Percentiles rank a stretch among this genome's conserved stretches.
These are phyloP conservation scores for Penicillium diatomitis DNA, from an alignment of 495 filamentous ascomycete species.

Conservation along the genomic window DNA sequence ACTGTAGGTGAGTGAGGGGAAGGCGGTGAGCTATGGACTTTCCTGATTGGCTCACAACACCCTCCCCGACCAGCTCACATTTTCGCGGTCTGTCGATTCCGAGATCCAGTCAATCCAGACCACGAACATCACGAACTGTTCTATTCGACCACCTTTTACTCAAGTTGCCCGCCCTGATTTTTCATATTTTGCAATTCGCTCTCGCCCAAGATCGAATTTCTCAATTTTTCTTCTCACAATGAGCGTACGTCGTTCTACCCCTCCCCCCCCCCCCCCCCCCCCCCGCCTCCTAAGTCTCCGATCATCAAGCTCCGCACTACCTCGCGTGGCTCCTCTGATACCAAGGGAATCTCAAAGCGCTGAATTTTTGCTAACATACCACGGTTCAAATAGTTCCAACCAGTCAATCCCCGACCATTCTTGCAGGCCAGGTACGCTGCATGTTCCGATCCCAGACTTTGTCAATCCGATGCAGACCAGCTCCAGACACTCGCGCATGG, in stretches of 20 bases:
- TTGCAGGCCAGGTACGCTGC: constrained; percentile 69
- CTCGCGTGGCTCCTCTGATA: not conserved
- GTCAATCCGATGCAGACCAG: too few relatives aligned
- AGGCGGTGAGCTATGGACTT: constrained; percentile 18
- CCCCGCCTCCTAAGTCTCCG: not conserved
- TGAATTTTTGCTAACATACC: constrained; percentile 8
- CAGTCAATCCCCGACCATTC: constrained; percentile 85
- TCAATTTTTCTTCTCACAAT: constrained; percentile 14
- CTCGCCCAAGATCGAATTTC: not conserved
- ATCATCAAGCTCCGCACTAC: constrained; percentile 8
- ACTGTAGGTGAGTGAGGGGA: not conserved
- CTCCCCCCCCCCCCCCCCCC: constrained; percentile 1
- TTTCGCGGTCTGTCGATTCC: constrained; percentile 23
- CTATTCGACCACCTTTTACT: not conserved
- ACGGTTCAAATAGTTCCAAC: constrained; percentile 52
- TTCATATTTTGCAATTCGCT: not conserved
- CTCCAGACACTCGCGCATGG: too few relatives aligned
- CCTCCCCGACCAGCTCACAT: constrained; percentile 26
- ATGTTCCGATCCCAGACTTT: not conserved
- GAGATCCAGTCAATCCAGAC: constrained; percentile 3
- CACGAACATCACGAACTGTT: constrained; percentile 11
- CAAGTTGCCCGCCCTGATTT: too few relatives aligned
- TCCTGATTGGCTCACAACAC: constrained; percentile 16
- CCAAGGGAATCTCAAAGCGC: not conserved
- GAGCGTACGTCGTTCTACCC: constrained; percentile 26